Evolutionary conservation across 176 grass and related monocot genomes (phyloP).

Genomic region (Juncus effusus): DNA sequence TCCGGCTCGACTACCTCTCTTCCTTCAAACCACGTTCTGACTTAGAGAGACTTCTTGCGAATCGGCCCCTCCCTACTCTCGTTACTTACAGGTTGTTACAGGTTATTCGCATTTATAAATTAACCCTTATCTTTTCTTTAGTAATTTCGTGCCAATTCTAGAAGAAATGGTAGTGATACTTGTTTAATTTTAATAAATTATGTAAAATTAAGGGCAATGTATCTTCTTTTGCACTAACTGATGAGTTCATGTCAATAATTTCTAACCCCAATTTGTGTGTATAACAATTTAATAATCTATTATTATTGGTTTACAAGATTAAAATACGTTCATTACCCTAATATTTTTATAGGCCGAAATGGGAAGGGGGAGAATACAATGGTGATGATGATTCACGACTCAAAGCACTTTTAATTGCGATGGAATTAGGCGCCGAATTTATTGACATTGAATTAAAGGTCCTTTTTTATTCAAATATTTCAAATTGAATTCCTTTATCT

Average conservation of each 20-base stretch:
- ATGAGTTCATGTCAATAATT: too few relatives aligned
- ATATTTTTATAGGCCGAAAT: slow-evolving; percentile 57
- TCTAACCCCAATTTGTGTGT: too few relatives aligned
- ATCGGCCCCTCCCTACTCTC: slow-evolving; percentile 66
- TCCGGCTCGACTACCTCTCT: slow-evolving; percentile 69
- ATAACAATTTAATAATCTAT: too few relatives aligned
- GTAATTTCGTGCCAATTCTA: not conserved
- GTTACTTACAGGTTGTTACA: slow-evolving; percentile 81
- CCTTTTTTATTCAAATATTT: slow-evolving; percentile 2
- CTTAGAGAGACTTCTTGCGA: slow-evolving; percentile 53
- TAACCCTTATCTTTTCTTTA: not conserved
- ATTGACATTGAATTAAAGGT: slow-evolving; percentile 96
- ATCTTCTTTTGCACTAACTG: too few relatives aligned
- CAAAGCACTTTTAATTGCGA: slow-evolving; percentile 59
- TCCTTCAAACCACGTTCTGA: slow-evolving; percentile 59
- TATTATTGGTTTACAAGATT: too few relatives aligned
- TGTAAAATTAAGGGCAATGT: too few relatives aligned
- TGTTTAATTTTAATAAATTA: too few relatives aligned
- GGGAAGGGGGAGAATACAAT: slow-evolving; percentile 93
- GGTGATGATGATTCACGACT: slow-evolving; percentile 68
- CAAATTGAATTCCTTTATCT: not conserved
- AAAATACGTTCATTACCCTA: too few relatives aligned
- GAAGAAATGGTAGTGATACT: too few relatives aligned
- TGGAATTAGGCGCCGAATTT: slow-evolving; percentile 90
- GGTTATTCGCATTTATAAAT: not conserved